Base-by-base conservation (phyloP, 768 basidiomycete genomes). In the Gymnopilus junonius region DNA sequence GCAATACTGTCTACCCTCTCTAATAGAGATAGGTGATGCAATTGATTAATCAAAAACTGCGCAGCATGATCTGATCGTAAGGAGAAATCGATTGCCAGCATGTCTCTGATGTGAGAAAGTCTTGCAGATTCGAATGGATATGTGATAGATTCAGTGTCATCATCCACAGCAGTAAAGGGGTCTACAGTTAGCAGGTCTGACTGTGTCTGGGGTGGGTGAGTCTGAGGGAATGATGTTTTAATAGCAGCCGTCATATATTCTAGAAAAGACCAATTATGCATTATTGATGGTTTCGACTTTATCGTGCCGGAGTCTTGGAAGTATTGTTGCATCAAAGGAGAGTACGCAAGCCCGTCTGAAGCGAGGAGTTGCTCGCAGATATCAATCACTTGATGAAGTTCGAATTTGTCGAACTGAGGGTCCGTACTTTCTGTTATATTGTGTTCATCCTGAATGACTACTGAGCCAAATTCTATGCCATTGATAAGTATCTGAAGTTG, bases 191-290 rank as follows among this genome's bases (percentile, higher is more conserved):
- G 74, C 15, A 87, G 76, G 48, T 84, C 80, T 8, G 79, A 73
- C 0, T 82, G 76, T n/a, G 72, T 68, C 31, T 61, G 66, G 8
- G 58, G 64, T 8, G 72, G 35, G 58, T 64, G 69, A 23, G 68
- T 58, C 37, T 69, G 67, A n/a, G 70, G 66, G 48, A 73, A 74
- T 15, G 82, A 78, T 2, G 79, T 74, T 73, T 87, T 90, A 69
- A 90, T 73, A 32, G 84, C 75, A 25, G 89, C 83, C 10, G 84
- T 77, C 14, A 91, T 77, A 70, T 88, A 92, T 40, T 83, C 77
- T 37, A 94, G 77, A 61, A 82, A 84, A 2, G 87, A 80, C 85
- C 87, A 90, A 62, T 89, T 85, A 74, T 89, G 93, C 73, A 91
- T 79, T 34, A 91, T 76, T 15, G 80, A 79, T 53, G 83, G 77